phyloP scores from a whole-genome alignment of 257 asterid species.

The Nicotiana tomentosiformis region DNA sequence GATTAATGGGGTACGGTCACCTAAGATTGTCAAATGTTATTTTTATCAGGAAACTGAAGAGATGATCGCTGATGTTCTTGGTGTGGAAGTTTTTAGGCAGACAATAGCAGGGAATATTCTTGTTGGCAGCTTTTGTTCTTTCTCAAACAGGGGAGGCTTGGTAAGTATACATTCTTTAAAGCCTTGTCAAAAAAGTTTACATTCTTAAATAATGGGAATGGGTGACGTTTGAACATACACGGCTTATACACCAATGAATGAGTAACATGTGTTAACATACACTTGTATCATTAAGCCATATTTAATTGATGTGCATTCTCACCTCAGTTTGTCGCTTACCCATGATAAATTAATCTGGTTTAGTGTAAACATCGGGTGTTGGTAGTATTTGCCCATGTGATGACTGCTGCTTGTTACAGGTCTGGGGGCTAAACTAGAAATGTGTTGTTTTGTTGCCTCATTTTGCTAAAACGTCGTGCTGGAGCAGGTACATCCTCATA shows the following conservation, averaged over 20 bases:
- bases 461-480: background rate
- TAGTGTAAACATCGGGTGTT: background rate
- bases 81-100: slow-evolving; percentile 89
- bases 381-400: background rate
- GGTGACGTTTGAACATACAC: background rate
- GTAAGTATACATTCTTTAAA: slow-evolving; percentile 32
- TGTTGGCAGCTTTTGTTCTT: slow-evolving; percentile 75
- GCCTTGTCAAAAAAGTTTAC: slow-evolving; percentile 11
- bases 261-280: background rate
- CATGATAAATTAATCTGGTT: background rate
- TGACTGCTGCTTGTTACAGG: background rate
- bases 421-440: background rate
- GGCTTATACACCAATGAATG: background rate
- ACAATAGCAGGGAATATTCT: slow-evolving; percentile 82
- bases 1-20: background rate
- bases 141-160: slow-evolving; percentile 90
- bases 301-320: background rate
- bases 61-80: slow-evolving; percentile 83
- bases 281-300: background rate
- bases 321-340: background rate
- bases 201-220: background rate
- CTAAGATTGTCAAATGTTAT: background rate
- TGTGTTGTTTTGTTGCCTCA: background rate
- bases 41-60: slow-evolving; percentile 81
- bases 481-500: slow-evolving; percentile 83